Conservation (phyloP, 176 grass and related monocot species). For the Raddia distichophylla region DNA sequence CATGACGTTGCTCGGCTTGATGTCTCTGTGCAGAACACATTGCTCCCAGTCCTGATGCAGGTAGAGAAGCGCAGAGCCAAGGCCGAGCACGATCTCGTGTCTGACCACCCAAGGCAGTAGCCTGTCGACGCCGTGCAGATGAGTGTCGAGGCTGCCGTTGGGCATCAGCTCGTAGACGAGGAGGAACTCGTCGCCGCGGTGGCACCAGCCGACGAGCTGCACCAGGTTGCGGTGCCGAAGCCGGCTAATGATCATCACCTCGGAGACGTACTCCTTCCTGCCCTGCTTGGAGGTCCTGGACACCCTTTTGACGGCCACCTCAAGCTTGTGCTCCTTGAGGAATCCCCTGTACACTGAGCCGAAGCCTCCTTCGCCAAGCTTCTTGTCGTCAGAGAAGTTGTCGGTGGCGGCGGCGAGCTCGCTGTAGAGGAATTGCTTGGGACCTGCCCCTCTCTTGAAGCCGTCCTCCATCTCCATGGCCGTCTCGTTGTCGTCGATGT, state of each 20-base stretch:
- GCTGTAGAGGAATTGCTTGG: slow-evolving; percentile 30
- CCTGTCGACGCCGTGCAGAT: too few relatives aligned
- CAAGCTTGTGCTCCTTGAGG: not conserved
- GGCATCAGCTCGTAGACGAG: not conserved
- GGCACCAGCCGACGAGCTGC: slow-evolving; percentile 77
- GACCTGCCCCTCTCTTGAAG: slow-evolving; percentile 30
- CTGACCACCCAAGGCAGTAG: slow-evolving; percentile 44
- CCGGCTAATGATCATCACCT: slow-evolving; percentile 45
- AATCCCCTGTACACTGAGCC: slow-evolving; percentile 35
- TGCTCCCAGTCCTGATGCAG: slow-evolving; percentile 33
- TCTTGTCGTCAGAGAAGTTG: slow-evolving; percentile 25
- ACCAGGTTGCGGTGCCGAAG: slow-evolving; percentile 61
- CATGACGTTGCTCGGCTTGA: slow-evolving; percentile 53
- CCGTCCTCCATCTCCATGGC: slow-evolving; percentile 28
- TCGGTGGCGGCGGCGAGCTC: slow-evolving; percentile 34
- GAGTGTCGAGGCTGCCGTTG: too few relatives aligned
- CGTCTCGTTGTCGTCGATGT: not conserved
- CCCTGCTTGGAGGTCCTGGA: too few relatives aligned
- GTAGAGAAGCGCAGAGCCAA: slow-evolving; percentile 1
- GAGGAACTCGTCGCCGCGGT: slow-evolving; percentile 44
- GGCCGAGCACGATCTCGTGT: slow-evolving; percentile 25
- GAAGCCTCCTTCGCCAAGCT: slow-evolving; percentile 37
- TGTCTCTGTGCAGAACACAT: slow-evolving; percentile 25
- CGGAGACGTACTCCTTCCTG: too few relatives aligned
- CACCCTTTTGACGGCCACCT: too few relatives aligned